phyloP scores from a whole-genome alignment of 805 yeast species.

The Wickerhamomyces chaumierensis region DNA sequence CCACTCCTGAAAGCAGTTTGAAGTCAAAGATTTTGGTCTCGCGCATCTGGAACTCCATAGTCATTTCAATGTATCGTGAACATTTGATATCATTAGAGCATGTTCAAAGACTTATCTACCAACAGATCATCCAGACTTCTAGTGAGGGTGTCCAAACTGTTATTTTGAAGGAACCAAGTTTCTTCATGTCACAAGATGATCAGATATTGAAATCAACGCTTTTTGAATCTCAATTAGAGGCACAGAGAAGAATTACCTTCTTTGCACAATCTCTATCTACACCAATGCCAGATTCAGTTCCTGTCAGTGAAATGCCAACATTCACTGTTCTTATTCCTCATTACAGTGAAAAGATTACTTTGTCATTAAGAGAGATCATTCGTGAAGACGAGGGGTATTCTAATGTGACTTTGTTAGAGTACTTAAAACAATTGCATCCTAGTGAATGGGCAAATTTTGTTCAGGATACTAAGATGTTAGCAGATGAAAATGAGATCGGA shows the following conservation, averaged over 20 bases:
- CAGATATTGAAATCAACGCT: conserved; percentile 47
- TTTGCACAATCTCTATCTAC: conserved; percentile 86
- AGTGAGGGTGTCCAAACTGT: conserved; percentile 27
- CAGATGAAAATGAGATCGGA: conserved; percentile 31
- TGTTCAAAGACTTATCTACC: conserved; percentile 91
- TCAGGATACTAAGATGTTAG: conserved; percentile 47
- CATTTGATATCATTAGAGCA: conserved; percentile 95
- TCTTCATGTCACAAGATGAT: conserved; percentile 78
- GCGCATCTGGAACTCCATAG: conserved; percentile 97
- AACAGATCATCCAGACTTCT: conserved; percentile 50
- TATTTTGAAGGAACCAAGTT: conserved; percentile 56
- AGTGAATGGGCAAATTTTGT: conserved; percentile 66
- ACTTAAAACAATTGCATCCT: conserved; percentile 52
- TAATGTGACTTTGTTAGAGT: conserved; percentile 57
- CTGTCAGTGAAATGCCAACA: conserved; percentile 62
- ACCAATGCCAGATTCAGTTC: conserved; percentile 65
- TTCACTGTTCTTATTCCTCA: conserved; percentile 84
- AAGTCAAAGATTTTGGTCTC: conserved; percentile 95
- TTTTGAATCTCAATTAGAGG: conserved; percentile 58
- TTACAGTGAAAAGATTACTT: conserved; percentile 69
- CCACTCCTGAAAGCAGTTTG: conserved; percentile 76
- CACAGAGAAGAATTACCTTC: conserved; percentile 72
- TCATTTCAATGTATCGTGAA: conserved; percentile 98
- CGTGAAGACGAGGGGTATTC: conserved; percentile 53
- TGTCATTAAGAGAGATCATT: conserved; percentile 69